phyloP scores from a whole-genome alignment of 495 filamentous ascomycete genomes.

The Glonium stellatum region DNA sequence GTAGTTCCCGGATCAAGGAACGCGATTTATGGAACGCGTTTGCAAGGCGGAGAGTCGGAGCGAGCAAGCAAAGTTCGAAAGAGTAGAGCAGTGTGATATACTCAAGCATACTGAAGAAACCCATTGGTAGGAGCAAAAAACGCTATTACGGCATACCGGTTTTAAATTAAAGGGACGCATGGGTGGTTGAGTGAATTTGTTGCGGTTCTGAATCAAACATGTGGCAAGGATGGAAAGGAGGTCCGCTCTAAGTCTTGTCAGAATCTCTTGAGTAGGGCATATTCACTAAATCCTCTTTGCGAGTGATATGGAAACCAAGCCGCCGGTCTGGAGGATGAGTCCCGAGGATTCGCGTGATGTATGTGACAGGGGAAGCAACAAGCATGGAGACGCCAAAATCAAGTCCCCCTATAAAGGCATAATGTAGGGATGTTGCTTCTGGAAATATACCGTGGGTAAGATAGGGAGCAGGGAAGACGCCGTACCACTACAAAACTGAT shows the following conservation, averaged over 20 bases:
- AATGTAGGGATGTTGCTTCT: slow-evolving; percentile 51
- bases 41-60: slow-evolving; percentile 12
- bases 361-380: slow-evolving; percentile 58
- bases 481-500: slow-evolving; percentile 60
- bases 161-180: slow-evolving; percentile 16
- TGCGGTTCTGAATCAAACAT: slow-evolving; percentile 17
- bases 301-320: slow-evolving; percentile 52
- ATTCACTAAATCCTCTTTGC: no score
- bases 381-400: slow-evolving; percentile 59
- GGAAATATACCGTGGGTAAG: slow-evolving; percentile 53
- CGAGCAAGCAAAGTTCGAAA: slow-evolving; percentile 18
- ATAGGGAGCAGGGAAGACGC: slow-evolving; percentile 67
- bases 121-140: slow-evolving; percentile 23
- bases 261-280: no score
- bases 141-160: slow-evolving; percentile 4
- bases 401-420: slow-evolving; percentile 68
- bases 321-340: slow-evolving; percentile 51
- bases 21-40: slow-evolving; percentile 7
- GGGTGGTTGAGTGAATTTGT: slow-evolving; percentile 11
- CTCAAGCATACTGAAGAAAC: slow-evolving; percentile 24
- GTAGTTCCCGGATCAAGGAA: slow-evolving; percentile 23
- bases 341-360: slow-evolving; percentile 47
- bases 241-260: slow-evolving; percentile 11
- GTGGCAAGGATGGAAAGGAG: slow-evolving; percentile 14
- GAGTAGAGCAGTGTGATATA: slow-evolving; percentile 24